phyloP scores from a whole-genome alignment of 2,329 filamentous ascomycete species.

The Colletotrichum spinosum region DNA sequence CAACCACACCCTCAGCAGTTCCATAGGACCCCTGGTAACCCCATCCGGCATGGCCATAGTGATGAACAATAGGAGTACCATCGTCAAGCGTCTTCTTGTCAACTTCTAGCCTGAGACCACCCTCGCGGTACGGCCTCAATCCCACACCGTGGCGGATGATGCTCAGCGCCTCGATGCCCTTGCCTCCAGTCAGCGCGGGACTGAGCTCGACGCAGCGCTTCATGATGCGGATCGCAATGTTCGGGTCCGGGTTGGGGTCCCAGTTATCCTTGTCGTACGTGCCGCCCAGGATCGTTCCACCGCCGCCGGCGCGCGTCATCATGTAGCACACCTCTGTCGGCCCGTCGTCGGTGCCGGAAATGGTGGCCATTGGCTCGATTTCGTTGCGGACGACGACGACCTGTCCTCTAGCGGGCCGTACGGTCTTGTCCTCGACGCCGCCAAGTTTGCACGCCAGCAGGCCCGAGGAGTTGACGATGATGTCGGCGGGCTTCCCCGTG shows the following conservation, averaged over 20 bases:
- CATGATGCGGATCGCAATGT: slow-evolving; percentile 87
- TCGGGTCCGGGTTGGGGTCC: slow-evolving; percentile 83
- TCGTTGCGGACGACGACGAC: slow-evolving; percentile 86
- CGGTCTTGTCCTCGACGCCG: slow-evolving; percentile 72
- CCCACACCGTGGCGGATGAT: slow-evolving; percentile 87
- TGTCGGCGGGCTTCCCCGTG: slow-evolving; percentile 66
- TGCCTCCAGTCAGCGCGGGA: slow-evolving; percentile 72
- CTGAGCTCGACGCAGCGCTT: slow-evolving; percentile 75
- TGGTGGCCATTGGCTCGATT: slow-evolving; percentile 74
- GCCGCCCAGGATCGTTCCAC: slow-evolving; percentile 88
- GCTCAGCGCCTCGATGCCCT: slow-evolving; percentile 78
- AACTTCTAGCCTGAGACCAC: slow-evolving; percentile 80
- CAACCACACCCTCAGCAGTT: slow-evolving; percentile 74
- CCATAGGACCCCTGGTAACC: slow-evolving; percentile 80
- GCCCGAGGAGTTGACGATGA: slow-evolving; percentile 79
- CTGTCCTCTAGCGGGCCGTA: slow-evolving; percentile 76
- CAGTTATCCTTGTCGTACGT: slow-evolving; percentile 84
- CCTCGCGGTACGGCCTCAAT: slow-evolving; percentile 78
- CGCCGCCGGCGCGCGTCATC: slow-evolving; percentile 84
- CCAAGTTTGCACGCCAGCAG: slow-evolving; percentile 73
- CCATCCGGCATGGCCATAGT: slow-evolving; percentile 84
- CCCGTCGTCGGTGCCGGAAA: slow-evolving; percentile 80
- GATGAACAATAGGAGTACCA: slow-evolving; percentile 77
- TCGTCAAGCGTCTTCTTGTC: slow-evolving; percentile 69
- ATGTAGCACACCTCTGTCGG: slow-evolving; percentile 80